Evolutionary conservation across 495 filamentous ascomycete species (phyloP), one percentile per base, ranked within the genome.

Genomic region (Penicillium canescens): DNA sequence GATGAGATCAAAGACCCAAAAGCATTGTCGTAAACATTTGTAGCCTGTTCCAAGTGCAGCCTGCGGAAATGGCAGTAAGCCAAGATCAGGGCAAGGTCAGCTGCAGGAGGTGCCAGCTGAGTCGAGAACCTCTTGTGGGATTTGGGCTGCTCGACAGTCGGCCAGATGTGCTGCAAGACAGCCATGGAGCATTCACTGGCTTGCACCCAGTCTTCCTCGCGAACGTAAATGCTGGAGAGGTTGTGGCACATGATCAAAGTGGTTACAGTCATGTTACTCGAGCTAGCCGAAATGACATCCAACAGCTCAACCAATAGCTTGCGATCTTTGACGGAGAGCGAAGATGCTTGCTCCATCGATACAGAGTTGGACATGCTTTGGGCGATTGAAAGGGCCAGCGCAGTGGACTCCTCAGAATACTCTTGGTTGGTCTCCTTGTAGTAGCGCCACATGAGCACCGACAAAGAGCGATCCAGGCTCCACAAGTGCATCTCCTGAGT

Each of bases 51-150:
- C 10, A 76, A 53, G 51, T 74, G 63, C 40, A 76, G 47, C 28
- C 61, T 65, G 20, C 71, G 69, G 65, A 76, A 73, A 11, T 70
- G 59, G 38, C 68, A 70, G 52, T 73, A 74, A 3, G 66, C 73
- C 35, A 73, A 57, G 36, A 71, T 51, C 43, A 74, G 44, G 11
- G 71, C 73, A 20, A 76, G 44, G 20, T 68, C 68, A 6, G 70
- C 65, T 31, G 67, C 59, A 1, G 66, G 56, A 6, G 72, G 71
- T 8, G 69, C 68, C 46, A 69, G 47, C 3, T 72, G 67, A 3
- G 62, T 64, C 0, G 63, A 46, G 52, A 76, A 69, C 39, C 62
- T 65, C 42, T 63, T 52, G 49, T 72, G 60, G n/a, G 66, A 66
- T 9, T 61, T 53, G 1, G 64, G 40, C 39, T 70, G 61, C 38